A percentile compares a stretch with the other conserved stretches of the same genome.
phyloP scores from a whole-genome alignment of 306 rosid genomes.

The Sicyos baderoa region DNA sequence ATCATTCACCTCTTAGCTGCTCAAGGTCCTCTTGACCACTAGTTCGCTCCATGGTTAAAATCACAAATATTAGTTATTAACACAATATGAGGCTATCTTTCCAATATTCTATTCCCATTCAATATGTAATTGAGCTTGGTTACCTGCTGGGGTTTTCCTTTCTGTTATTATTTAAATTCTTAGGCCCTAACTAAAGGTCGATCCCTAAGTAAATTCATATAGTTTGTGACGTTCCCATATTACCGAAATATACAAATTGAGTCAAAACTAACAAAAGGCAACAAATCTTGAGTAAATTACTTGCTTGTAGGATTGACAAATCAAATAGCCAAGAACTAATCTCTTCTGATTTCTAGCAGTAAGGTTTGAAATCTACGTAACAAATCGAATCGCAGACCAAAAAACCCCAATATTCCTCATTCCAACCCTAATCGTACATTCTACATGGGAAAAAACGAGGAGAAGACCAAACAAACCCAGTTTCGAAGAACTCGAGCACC shows the following conservation, averaged over 20 bases:
- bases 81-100: background rate
- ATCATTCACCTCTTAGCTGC: too few species aligned
- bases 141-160: background rate
- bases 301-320: background rate
- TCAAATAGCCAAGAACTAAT: background rate
- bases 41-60: background rate
- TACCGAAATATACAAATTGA: background rate
- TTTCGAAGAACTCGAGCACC: background rate
- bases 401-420: background rate
- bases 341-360: background rate
- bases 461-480: background rate
- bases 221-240: background rate
- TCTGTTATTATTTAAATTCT: background rate
- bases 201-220: background rate
- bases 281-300: background rate
- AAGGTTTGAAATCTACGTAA: background rate
- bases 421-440: background rate
- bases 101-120: background rate
- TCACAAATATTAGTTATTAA: background rate
- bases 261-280: conserved; percentile 6
- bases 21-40: too few species aligned
- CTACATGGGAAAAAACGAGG: background rate
- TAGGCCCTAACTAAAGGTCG: background rate
- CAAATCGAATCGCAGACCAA: background rate
- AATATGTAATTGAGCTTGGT: background rate